Evolutionary conservation across 345 rosid genomes (phyloP).

Genomic region (Euphorbia tirucalli): DNA sequence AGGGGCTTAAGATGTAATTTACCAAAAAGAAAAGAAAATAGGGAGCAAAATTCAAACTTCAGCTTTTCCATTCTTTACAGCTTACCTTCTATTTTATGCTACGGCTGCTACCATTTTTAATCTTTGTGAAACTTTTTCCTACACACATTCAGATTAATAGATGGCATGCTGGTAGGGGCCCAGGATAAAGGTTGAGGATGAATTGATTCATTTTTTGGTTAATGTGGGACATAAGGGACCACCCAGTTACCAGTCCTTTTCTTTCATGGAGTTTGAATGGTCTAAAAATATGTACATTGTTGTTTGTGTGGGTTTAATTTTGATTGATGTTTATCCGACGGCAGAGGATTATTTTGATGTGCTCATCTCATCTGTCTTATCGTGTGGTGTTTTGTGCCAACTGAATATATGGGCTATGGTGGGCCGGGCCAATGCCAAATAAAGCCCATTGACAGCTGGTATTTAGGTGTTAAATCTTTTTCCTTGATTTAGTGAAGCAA

Average conservation of each 20-base stretch:
- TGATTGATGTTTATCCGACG: constrained; percentile 13
- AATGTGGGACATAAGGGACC: constrained; percentile 23
- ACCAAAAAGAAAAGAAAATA: not conserved
- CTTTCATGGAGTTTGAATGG: constrained; percentile 22
- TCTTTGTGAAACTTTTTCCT: constrained; percentile 33
- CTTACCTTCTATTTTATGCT: constrained; percentile 29
- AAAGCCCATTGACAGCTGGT: constrained; percentile 31
- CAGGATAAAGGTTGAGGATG: not conserved
- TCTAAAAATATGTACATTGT: constrained; percentile 21
- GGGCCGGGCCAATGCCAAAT: constrained; percentile 15
- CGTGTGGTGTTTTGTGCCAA: constrained; percentile 10
- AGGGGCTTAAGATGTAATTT: too few relatives aligned
- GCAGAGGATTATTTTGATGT: not conserved
- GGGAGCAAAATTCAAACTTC: constrained; percentile 51
- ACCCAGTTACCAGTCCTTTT: not conserved
- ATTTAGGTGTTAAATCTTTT: not conserved
- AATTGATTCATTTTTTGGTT: not conserved
- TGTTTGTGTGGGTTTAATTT: constrained; percentile 15
- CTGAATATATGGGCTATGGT: not conserved
- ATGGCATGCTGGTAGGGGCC: constrained; percentile 33
- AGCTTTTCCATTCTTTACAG: constrained; percentile 36
- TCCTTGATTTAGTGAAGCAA: not conserved
- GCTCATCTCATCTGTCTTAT: not conserved
- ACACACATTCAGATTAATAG: constrained; percentile 8
- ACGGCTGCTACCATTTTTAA: constrained; percentile 35